phyloP scores from a whole-genome alignment of 352 stramenopile species.

The Globisporangium heterothallicum region DNA sequence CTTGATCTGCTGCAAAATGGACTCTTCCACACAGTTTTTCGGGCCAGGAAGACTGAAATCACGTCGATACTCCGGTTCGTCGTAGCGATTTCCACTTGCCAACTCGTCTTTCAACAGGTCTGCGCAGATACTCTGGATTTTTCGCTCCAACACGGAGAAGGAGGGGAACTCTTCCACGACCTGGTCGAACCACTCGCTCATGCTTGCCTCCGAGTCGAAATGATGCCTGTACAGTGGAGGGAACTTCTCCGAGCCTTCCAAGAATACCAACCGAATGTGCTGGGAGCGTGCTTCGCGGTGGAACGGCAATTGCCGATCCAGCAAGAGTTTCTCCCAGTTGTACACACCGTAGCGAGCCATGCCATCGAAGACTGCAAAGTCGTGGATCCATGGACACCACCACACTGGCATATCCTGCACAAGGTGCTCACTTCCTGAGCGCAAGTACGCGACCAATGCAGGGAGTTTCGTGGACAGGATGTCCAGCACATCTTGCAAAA shows the following conservation, averaged over 20 bases:
- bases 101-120: slow-evolving; percentile 17
- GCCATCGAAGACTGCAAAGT: slow-evolving; percentile 69
- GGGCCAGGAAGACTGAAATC: slow-evolving; percentile 60
- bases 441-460: slow-evolving; percentile 44
- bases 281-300: slow-evolving; percentile 57
- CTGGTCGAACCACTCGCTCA: slow-evolving; percentile 53
- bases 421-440: slow-evolving; percentile 50
- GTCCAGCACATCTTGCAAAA: slow-evolving; percentile 65
- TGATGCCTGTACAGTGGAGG: slow-evolving; percentile 55
- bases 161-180: slow-evolving; percentile 76
- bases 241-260: slow-evolving; percentile 54
- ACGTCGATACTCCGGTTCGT: slow-evolving; percentile 28
- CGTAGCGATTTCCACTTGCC: neutral
- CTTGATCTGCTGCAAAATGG: slow-evolving; percentile 32
- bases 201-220: slow-evolving; percentile 39
- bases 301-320: slow-evolving; percentile 73
- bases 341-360: slow-evolving; percentile 76
- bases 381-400: slow-evolving; percentile 88
- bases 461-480: slow-evolving; percentile 37
- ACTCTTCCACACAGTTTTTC: slow-evolving; percentile 52
- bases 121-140: slow-evolving; percentile 60
- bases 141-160: slow-evolving; percentile 61
- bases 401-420: slow-evolving; percentile 80
- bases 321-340: slow-evolving; percentile 60
- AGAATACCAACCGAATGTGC: slow-evolving; percentile 68